Evolutionary conservation across 768 basidiomycete genomes (phyloP), one percentile per base, ranked within the genome.

Genomic region (Gautieria morchelliformis): DNA sequence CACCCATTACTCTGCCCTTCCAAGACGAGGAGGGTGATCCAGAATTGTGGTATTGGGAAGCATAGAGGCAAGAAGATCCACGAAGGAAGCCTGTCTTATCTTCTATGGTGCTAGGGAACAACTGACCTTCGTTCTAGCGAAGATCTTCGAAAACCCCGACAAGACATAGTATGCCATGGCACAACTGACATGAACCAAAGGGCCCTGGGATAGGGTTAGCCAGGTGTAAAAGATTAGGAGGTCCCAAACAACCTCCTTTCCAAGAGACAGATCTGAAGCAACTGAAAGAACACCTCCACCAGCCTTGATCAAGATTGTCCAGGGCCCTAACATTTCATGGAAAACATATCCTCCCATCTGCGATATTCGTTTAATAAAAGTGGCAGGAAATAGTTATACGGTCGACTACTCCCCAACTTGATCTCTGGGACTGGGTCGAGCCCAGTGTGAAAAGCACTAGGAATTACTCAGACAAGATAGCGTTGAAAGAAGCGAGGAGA

Each of bases 301-400:
- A 0, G 84, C 80, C 67, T 95, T 95, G 63, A 90, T 90, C 49
- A 92, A 73, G 27, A 95, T 75, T 0, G 88, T 92, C 85, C 89
- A 90, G 1, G 83, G 81, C 9, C 87, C 82, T n/a, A 95, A 76
- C 68, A 91, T 93, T 1, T 85, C 80, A 63, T 92, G 88, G 42
- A 95, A 82, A 7, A 93, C 89, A 65, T 90, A 93, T 41, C 91
- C 89, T 24, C 83, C 82, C 17, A 92, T 87, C 86, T 88, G 60
- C 2, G 30, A 12, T 11, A 27, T 48, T 12, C 3, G 37, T 46
- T 30, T 37, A 42, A 60, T 9, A 52, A 44, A 20, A 20, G 20
- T 37, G 51, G 44, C n/a, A 20, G 4, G 1, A 46, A 10, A 19
- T 8, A 22, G 42, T 15, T 7, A 19, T 32, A 14, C 2, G 4